A percentile compares a stretch with the other conserved stretches of the same genome.
Conservation (phyloP, 176 grass and related monocot genomes). For the Cocos nucifera region DNA sequence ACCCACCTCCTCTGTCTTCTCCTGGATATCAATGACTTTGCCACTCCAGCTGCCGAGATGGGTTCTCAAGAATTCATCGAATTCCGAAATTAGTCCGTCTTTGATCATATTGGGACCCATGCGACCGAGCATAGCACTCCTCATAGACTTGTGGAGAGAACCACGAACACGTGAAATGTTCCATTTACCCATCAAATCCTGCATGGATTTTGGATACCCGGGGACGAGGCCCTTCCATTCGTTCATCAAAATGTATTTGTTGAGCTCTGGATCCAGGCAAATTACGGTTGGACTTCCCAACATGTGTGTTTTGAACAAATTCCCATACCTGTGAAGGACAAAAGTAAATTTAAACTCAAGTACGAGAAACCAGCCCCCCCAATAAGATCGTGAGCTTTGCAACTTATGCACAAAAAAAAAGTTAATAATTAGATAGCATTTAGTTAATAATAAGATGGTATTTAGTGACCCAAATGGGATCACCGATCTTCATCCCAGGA, state of each 20-base stretch:
- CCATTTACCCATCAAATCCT: conserved; percentile 25
- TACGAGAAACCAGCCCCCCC: too few relatives aligned
- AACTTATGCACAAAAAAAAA: too few relatives aligned
- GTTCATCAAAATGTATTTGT: conserved; percentile 21
- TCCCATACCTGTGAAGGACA: conserved; percentile 9
- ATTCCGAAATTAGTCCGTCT: conserved; percentile 14
- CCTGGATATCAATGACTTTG: conserved; percentile 26
- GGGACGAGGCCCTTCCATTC: conserved; percentile 26
- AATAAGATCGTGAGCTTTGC: too few relatives aligned
- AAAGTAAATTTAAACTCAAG: neutral
- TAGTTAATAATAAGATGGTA: too few relatives aligned
- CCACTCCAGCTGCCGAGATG: conserved; percentile 10
- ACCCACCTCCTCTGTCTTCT: conserved; percentile 28
- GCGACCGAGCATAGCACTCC: conserved; percentile 10
- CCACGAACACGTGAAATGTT: conserved; percentile 19
- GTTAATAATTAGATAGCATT: too few relatives aligned
- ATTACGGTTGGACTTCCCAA: conserved; percentile 27
- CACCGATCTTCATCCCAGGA: too few relatives aligned
- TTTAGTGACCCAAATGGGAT: too few relatives aligned
- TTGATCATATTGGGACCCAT: conserved; percentile 19
- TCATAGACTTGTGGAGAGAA: conserved; percentile 20
- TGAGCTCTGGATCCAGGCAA: conserved; percentile 32
- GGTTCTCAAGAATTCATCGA: conserved; percentile 31
- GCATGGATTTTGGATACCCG: conserved; percentile 31
- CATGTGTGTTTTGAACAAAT: conserved; percentile 30